Evolutionary conservation across 805 yeast genomes (phyloP).

Genomic region (Starmerella apis): DNA sequence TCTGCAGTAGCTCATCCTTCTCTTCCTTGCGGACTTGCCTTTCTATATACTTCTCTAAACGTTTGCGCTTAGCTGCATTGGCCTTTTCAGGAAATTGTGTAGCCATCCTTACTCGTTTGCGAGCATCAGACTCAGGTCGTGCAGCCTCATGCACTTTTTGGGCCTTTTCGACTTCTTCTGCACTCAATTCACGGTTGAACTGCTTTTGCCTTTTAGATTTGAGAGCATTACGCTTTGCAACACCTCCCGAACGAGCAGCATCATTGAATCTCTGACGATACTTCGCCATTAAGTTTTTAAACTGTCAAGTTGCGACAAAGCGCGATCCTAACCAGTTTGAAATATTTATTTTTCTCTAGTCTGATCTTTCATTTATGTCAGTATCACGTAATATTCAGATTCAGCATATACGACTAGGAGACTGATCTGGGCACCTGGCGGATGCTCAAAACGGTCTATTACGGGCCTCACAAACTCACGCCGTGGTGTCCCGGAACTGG

Average conservation of each 20-base stretch:
- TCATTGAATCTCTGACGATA: slow-evolving; percentile 73
- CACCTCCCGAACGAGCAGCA: slow-evolving; percentile 75
- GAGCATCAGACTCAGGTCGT: slow-evolving; percentile 21
- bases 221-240: slow-evolving; percentile 64
- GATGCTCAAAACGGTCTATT: slow-evolving; percentile 54
- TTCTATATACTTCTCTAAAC: slow-evolving; percentile 76
- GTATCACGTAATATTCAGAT: too few relatives aligned
- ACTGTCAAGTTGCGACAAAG: not conserved
- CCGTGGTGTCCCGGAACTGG: slow-evolving; percentile 89
- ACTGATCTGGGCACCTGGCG: slow-evolving; percentile 24
- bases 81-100: slow-evolving; percentile 42
- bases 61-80: slow-evolving; percentile 56
- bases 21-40: slow-evolving; percentile 41
- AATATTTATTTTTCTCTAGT: not conserved
- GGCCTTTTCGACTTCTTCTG: slow-evolving; percentile 10
- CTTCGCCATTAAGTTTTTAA: slow-evolving; percentile 52
- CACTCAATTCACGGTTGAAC: slow-evolving; percentile 33
- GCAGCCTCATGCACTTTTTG: slow-evolving; percentile 17
- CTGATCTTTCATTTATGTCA: too few relatives aligned
- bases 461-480: slow-evolving; percentile 57
- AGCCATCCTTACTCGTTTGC: slow-evolving; percentile 22
- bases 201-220: slow-evolving; percentile 61
- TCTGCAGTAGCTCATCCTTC: slow-evolving; percentile 62
- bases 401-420: too few relatives aligned
- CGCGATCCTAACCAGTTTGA: not conserved